These are phyloP conservation scores for Nissolia schottii DNA, from an alignment of 306 rosid species.

Conservation along the genomic window DNA sequence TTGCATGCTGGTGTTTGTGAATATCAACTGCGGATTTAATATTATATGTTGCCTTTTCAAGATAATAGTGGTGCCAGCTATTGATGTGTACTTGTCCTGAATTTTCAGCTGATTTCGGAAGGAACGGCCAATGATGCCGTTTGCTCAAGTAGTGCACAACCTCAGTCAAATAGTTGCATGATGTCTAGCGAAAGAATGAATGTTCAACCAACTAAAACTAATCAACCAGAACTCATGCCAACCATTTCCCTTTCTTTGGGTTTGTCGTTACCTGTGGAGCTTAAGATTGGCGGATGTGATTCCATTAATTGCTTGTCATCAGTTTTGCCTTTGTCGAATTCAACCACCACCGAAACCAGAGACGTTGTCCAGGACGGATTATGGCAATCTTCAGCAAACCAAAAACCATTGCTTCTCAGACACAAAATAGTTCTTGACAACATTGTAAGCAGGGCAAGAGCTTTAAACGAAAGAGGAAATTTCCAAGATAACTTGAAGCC, in stretches of 20 bases:
- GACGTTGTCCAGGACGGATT: conserved; percentile 36
- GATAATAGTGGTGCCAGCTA: not conserved
- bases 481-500: conserved; percentile 36
- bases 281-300: conserved; percentile 26
- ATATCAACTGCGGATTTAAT: conserved; percentile 12
- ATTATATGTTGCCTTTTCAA: conserved; percentile 1
- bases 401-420: conserved; percentile 27
- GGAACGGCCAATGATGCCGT: conserved; percentile 30
- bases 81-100: conserved; percentile 19
- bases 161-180: conserved; percentile 28
- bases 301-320: conserved; percentile 27
- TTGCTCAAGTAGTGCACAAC: conserved; percentile 26
- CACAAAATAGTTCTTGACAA: conserved; percentile 45
- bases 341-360: conserved; percentile 28
- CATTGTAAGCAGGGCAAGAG: conserved; percentile 42
- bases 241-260: conserved; percentile 43
- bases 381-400: conserved; percentile 31
- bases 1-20: conserved; percentile 5
- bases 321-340: conserved; percentile 33
- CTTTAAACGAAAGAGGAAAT: conserved; percentile 35
- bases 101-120: conserved; percentile 48
- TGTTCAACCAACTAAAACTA: conserved; percentile 24
- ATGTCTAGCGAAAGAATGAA: conserved; percentile 33
- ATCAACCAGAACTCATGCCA: conserved; percentile 18
- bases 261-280: conserved; percentile 43